Conservation (phyloP, 1,284 basidiomycete species). For the Cryptococcus hybrid region DNA sequence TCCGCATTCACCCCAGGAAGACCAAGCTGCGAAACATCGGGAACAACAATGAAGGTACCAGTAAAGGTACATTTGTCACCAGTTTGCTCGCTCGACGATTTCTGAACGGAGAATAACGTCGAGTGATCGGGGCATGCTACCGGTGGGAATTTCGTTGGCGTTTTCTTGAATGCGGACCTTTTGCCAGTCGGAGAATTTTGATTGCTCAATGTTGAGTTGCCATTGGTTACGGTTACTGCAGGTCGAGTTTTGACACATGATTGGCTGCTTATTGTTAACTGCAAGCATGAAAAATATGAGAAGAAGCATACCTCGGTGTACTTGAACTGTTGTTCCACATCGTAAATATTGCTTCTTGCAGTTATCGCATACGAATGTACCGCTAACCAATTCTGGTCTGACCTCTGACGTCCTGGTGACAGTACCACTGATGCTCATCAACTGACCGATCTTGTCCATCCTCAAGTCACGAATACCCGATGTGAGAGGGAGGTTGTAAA, state of each 20-base stretch:
- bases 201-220: slow-evolving; percentile 94
- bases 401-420: slow-evolving; percentile 98
- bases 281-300: neutral
- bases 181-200: slow-evolving; percentile 99
- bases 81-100: slow-evolving; percentile 95
- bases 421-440: slow-evolving; percentile 92
- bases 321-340: slow-evolving; percentile 99
- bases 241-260: slow-evolving; percentile 86
- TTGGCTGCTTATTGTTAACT: slow-evolving; percentile 59
- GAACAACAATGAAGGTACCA: slow-evolving; percentile 97
- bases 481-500: slow-evolving; percentile 92
- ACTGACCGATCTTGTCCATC: slow-evolving; percentile 87
- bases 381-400: slow-evolving; percentile 88
- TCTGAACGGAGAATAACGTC: slow-evolving; percentile 96
- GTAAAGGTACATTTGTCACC: slow-evolving; percentile 99
- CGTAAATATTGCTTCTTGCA: slow-evolving; percentile 84
- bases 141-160: slow-evolving; percentile 96
- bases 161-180: slow-evolving; percentile 99
- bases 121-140: slow-evolving; percentile 89
- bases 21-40: slow-evolving; percentile 95
- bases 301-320: slow-evolving; percentile 78
- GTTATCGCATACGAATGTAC: slow-evolving; percentile 88
- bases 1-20: slow-evolving; percentile 95
- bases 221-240: slow-evolving; percentile 89
- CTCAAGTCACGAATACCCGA: slow-evolving; percentile 93